These are phyloP conservation scores for Trichaptum fuscoviolaceum DNA, from an alignment of 768 basidiomycete species.

Conservation along the genomic window DNA sequence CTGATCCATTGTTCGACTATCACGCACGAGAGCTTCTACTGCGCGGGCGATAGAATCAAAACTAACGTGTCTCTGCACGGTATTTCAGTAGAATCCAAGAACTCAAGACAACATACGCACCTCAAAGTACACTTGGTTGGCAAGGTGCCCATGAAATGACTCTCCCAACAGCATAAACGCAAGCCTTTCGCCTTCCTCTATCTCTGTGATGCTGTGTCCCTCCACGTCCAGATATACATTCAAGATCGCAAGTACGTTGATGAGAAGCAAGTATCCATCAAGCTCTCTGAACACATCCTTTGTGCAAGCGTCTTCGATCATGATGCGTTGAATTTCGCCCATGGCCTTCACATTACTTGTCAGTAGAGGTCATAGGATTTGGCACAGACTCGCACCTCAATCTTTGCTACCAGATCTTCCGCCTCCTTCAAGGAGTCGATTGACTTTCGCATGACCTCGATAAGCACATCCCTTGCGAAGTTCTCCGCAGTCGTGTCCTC, in stretches of 20 bases:
- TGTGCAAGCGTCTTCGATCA: conserved; percentile 59
- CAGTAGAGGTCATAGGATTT: conserved; percentile 1
- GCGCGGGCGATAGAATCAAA: conserved; percentile 61
- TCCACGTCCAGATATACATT: conserved; percentile 29
- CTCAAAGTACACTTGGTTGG: conserved; percentile 62
- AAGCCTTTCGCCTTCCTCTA: conserved; percentile 51
- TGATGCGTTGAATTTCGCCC: conserved; percentile 59
- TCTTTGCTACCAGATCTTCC: conserved; percentile 38
- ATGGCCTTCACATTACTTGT: conserved; percentile 41
- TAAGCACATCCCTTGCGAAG: conserved; percentile 66
- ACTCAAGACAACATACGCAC: conserved; percentile 34
- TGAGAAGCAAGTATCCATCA: conserved; percentile 74
- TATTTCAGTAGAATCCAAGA: conserved; percentile 2
- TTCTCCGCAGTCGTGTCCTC: conserved; percentile 53
- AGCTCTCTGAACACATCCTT: conserved; percentile 76
- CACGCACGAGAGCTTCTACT: conserved; percentile 44
- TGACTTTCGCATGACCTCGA: conserved; percentile 63
- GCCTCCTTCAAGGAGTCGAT: conserved; percentile 66
- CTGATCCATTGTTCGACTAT: conserved; percentile 42
- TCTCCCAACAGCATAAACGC: conserved; percentile 62
- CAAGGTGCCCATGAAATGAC: conserved; percentile 49
- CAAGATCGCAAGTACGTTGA: conserved; percentile 65
- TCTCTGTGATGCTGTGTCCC: conserved; percentile 31
- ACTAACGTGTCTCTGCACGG: conserved; percentile 48
- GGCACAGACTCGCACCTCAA: conserved; percentile 42